Base-by-base conservation (phyloP, 805 yeast genomes). In the Jamesozyma spencerorum region DNA sequence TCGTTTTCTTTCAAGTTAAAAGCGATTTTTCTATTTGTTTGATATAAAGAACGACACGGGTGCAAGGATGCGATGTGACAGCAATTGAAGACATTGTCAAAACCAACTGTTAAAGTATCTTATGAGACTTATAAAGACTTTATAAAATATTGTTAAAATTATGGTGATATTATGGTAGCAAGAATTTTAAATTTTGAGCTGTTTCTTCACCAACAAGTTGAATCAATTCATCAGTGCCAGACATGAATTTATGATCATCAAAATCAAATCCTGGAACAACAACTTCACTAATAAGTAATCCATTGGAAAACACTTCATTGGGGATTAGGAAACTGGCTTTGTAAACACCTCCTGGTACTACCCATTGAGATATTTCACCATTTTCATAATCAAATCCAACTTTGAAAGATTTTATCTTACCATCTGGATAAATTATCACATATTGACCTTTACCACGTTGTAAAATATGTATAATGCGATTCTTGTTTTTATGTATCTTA, bases 241-340 rank as follows among this genome's bases (percentile, higher is more conserved):
- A 47, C 63, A 74, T 59, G 49, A 72, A 72, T 34, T 58, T 53
- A 46, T 73, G 78, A 46, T 75, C 81, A 11, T 64, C 66, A 46
- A 65, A 75, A 41, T 75, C 80, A 49, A 75, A 75, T 0, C 81
- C 81, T 4, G 81, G 81, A 11, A 75, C 77, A 15, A 75, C 81
- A 17, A 75, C 75, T 47, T 74, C 79, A 51, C 77, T 72, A 34
- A 73, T 72, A 40, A 72, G 54, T 22, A 74, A 47, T 34, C 72
- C 75, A 26, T 66, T 58, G 15, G 50, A 49, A 24, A 59, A 50
- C 29, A 57, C 69, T 5, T 49, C 58, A 32, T 62, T 51, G n/a
- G 74, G 72, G 3, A 67, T 33, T 18, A 73, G 40, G 49, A 71
- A 75, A 37, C 77, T 70, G 4, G 79, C 79, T 51, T 75, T 75